Evolutionary conservation across 2,329 filamentous ascomycete species (phyloP).

Genomic region (Colletotrichum gigasporum): DNA sequence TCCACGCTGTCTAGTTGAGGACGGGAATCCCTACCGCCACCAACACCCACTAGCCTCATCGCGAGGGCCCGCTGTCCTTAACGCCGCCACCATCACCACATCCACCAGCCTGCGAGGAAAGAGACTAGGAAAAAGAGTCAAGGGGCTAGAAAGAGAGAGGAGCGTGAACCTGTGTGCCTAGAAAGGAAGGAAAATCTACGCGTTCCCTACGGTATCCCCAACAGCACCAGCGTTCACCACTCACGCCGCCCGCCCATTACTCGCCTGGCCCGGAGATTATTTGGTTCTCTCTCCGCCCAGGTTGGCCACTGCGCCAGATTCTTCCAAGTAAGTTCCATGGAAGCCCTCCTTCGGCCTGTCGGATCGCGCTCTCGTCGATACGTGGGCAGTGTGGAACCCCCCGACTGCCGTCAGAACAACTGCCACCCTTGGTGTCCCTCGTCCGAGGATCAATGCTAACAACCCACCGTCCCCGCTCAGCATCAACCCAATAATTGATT

Average conservation of each 20-base stretch:
- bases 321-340: slow-evolving; percentile 50
- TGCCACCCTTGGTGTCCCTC: slow-evolving; percentile 39
- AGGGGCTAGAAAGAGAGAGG: slow-evolving; percentile 7
- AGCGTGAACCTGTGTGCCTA: neutral
- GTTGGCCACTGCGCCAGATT: slow-evolving; percentile 45
- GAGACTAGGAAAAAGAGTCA: neutral
- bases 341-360: slow-evolving; percentile 42
- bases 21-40: slow-evolving; percentile 37
- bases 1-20: slow-evolving; percentile 2
- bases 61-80: slow-evolving; percentile 50
- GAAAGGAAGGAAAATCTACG: slow-evolving; percentile 40
- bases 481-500: slow-evolving; percentile 48
- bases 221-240: slow-evolving; percentile 28
- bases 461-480: slow-evolving; percentile 41
- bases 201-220: slow-evolving; percentile 44
- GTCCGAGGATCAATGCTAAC: slow-evolving; percentile 51
- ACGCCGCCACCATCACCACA: slow-evolving; percentile 41
- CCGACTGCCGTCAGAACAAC: slow-evolving; percentile 36
- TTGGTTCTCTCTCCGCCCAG: slow-evolving; percentile 33
- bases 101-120: neutral
- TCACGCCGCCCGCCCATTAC: slow-evolving; percentile 34
- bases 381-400: slow-evolving; percentile 41
- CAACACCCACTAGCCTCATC: slow-evolving; percentile 43
- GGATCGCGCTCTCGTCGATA: slow-evolving; percentile 48
- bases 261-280: slow-evolving; percentile 42